These are phyloP conservation scores for Lactarius sp. DNA, from an alignment of 768 basidiomycete genomes.

Conservation along the genomic window DNA sequence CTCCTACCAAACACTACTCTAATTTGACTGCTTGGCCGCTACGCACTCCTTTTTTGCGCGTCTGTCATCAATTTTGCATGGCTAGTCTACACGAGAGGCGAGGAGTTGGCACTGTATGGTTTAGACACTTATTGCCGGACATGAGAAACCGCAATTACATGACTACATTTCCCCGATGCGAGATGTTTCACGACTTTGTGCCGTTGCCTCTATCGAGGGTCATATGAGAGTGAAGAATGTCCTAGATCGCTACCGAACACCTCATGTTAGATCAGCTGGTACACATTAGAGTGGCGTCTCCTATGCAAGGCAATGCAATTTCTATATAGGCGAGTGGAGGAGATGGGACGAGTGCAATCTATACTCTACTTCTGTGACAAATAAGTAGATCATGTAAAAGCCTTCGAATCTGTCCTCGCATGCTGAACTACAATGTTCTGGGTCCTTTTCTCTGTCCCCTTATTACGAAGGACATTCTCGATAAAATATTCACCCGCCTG, in stretches of 20 bases:
- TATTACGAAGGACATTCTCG: constrained; percentile 77
- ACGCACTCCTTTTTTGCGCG: too few relatives aligned
- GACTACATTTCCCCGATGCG: neutral
- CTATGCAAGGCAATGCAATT: neutral
- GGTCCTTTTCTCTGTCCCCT: constrained; percentile 42
- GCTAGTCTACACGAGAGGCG: neutral
- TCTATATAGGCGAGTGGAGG: neutral
- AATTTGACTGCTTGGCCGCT: too few relatives aligned
- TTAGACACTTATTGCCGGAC: neutral
- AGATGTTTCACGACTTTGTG: neutral
- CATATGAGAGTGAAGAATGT: neutral
- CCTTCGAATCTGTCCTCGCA: neutral
- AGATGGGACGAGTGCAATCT: neutral
- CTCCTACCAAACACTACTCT: too few relatives aligned
- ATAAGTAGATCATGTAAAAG: constrained; percentile 1
- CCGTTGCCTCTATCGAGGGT: neutral
- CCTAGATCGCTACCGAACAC: neutral
- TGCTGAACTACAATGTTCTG: constrained; percentile 30
- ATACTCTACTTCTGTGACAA: neutral
- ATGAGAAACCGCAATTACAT: neutral
- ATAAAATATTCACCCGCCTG: constrained; percentile 97
- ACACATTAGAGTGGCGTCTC: neutral
- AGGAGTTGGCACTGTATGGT: neutral
- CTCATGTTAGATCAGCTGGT: neutral
- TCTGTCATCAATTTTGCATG: neutral